Conservation (phyloP, 371 early-diverging fungal genomes). For the Actinomortierella wolfii region DNA sequence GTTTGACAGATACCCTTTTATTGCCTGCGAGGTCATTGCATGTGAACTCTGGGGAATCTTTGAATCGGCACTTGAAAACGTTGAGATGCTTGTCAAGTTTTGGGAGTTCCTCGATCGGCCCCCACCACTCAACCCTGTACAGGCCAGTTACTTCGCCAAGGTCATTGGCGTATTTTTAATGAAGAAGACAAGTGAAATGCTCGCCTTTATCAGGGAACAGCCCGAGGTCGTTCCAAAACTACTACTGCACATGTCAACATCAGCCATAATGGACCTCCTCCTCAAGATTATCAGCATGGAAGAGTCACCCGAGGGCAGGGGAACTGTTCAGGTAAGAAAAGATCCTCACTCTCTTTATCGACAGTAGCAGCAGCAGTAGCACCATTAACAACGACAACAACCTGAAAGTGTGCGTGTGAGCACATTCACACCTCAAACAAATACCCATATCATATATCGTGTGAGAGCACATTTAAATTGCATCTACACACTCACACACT, state of each 20-base stretch:
- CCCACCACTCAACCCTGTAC: slow-evolving; percentile 73
- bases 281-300: slow-evolving; percentile 91
- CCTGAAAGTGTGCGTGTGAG: neutral
- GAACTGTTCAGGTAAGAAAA: slow-evolving; percentile 67
- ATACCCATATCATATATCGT: too few species aligned
- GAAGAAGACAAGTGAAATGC: slow-evolving; percentile 80
- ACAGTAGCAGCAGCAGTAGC: neutral
- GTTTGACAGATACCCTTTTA: slow-evolving; percentile 71
- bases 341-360: neutral
- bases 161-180: slow-evolving; percentile 83
- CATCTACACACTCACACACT: too few species aligned
- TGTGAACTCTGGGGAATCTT: slow-evolving; percentile 85
- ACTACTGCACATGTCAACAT: slow-evolving; percentile 80
- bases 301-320: slow-evolving; percentile 84
- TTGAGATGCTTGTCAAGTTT: slow-evolving; percentile 73
- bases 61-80: slow-evolving; percentile 72
- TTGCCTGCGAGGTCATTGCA: slow-evolving; percentile 86
- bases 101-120: slow-evolving; percentile 84
- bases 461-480: too few species aligned
- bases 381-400: neutral
- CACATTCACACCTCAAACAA: too few species aligned
- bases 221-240: slow-evolving; percentile 62
- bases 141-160: slow-evolving; percentile 88
- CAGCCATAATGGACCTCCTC: slow-evolving; percentile 88
- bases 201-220: slow-evolving; percentile 71